Base-by-base conservation (phyloP, 768 basidiomycete genomes). In the Calocybe gangraenosa region DNA sequence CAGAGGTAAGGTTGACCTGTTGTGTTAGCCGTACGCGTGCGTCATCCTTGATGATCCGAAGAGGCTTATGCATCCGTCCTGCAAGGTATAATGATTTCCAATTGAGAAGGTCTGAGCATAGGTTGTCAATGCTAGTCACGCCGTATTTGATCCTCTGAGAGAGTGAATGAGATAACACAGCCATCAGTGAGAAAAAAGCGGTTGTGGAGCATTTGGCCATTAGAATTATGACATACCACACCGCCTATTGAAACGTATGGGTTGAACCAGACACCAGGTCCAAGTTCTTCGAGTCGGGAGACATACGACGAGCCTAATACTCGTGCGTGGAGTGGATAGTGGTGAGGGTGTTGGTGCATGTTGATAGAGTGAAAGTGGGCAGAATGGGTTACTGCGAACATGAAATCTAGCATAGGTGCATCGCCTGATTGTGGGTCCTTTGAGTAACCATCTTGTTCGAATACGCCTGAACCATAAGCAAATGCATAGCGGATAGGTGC, bases 21-120 rank as follows among this genome's bases (percentile, higher is more conserved):
- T 93, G 88, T 15, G 93, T 92, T 42, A 94, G 74, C 43, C 88
- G 82, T 13, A 97, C 90, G 31, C 93, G 85, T 2, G 92, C 85
- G 61, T 96, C 92, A 62, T 94, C 89, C 64, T 83, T 83, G 65
- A 96, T 87, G 58, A 95, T 94, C 40, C 90, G 81, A 38, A 94
- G 78, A 1, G 96, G 96, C 65, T 99, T 99, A 68, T 98, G 96
- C 82, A 97, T 92, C 25, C 96, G 78, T 0, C 96, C 96, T 0
- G 93, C 88, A 32, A 95, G 81, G 64, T 99, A 99, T 2, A 98
- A 76, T 18, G 92, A 79, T 34, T 83, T 77, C 96, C 96, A 99
- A 58, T 92, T 88, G 42, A 94, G 75, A 20, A 98, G 71, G 59
- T 99, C 96, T 0, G 83, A 78, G 55, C 89, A 92, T 21, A 99